Conservation (phyloP, 1,284 basidiomycete species). For the Melampsora occidentalis region DNA sequence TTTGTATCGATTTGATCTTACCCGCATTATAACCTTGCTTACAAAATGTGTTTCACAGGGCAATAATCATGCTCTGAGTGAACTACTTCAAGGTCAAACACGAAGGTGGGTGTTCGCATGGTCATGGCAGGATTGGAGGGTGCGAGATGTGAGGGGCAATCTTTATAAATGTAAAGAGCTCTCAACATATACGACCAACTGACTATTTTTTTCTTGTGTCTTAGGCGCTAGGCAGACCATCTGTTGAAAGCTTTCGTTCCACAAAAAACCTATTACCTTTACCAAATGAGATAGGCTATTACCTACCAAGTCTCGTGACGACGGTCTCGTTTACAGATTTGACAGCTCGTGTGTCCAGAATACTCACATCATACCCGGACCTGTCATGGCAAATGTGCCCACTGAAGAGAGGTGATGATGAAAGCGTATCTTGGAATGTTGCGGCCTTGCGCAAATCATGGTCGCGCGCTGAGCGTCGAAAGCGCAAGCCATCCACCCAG, state of each 20-base stretch:
- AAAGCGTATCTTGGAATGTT: neutral
- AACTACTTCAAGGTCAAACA: slow-evolving; percentile 79
- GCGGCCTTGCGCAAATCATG: slow-evolving; percentile 4
- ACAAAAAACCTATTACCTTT: slow-evolving; percentile 16
- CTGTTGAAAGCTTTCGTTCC: slow-evolving; percentile 16
- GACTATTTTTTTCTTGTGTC: neutral
- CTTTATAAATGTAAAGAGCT: slow-evolving; percentile 1
- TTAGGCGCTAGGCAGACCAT: neutral
- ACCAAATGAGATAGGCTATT: slow-evolving; percentile 30
- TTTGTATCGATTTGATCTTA: slow-evolving; percentile 52
- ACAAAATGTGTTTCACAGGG: slow-evolving; percentile 59
- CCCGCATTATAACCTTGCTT: neutral
- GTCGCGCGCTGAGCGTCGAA: slow-evolving; percentile 5
- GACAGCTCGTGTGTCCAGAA: neutral
- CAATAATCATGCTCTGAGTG: slow-evolving; percentile 76
- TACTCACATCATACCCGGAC: neutral
- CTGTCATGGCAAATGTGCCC: neutral
- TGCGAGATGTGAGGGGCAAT: slow-evolving; percentile 69
- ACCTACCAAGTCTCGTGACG: neutral
- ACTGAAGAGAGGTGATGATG: neutral
- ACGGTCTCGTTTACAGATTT: neutral
- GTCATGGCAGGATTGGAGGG: slow-evolving; percentile 65
- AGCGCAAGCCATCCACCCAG: neutral
- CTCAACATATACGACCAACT: neutral
- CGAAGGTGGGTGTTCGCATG: slow-evolving; percentile 83